Conservation (phyloP, 345 rosid genomes). For the Excoecaria agallocha region DNA sequence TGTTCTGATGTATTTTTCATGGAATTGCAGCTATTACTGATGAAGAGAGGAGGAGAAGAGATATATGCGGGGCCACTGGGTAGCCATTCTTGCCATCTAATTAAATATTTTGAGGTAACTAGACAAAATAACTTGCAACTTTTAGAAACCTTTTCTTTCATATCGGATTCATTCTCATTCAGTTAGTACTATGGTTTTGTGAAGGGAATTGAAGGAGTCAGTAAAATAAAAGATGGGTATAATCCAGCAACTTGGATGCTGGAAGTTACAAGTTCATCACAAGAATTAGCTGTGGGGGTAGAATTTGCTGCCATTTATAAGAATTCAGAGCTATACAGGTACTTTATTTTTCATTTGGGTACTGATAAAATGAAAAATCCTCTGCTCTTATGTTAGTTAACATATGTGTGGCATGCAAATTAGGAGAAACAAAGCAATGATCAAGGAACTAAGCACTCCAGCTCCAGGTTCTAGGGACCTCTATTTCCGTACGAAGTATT, state of each 20-base stretch:
- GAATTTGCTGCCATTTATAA: slow-evolving; percentile 38
- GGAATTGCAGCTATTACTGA: slow-evolving; percentile 52
- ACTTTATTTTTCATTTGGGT: slow-evolving; percentile 17
- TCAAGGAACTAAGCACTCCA: slow-evolving; percentile 19
- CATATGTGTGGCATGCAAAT: not conserved
- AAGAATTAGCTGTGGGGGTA: slow-evolving; percentile 37
- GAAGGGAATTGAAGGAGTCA: slow-evolving; percentile 39
- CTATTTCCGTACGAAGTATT: slow-evolving; percentile 18
- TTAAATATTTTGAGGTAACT: slow-evolving; percentile 77
- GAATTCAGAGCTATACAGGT: slow-evolving; percentile 41
- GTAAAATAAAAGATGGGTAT: slow-evolving; percentile 41
- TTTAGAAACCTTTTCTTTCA: not conserved
- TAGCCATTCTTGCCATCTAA: slow-evolving; percentile 51
- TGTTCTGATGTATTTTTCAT: not conserved
- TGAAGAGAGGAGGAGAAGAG: slow-evolving; percentile 77
- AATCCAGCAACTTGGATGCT: slow-evolving; percentile 65
- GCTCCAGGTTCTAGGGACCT: slow-evolving; percentile 21
- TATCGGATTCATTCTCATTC: not conserved
- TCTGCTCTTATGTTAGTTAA: not conserved
- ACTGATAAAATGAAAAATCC: not conserved
- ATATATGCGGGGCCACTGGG: slow-evolving; percentile 83
- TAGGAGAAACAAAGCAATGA: slow-evolving; percentile 46
- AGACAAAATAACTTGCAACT: not conserved
- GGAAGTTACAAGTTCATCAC: slow-evolving; percentile 43
- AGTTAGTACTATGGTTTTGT: not conserved